Percentiles rank a stretch among this genome's conserved stretches.
phyloP scores from a whole-genome alignment of 805 yeast species.

The Kluyveromyces wickerhamii region DNA sequence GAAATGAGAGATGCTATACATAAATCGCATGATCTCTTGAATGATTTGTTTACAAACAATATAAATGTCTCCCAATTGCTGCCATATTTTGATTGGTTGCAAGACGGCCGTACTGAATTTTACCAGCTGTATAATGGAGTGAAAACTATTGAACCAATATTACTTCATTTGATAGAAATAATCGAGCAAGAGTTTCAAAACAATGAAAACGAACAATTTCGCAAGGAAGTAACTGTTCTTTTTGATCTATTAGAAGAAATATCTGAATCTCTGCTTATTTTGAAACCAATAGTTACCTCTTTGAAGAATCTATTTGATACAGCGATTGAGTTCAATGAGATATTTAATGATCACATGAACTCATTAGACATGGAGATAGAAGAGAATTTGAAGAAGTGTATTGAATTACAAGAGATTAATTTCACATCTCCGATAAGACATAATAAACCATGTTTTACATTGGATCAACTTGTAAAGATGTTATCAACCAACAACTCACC shows the following conservation, averaged over 20 bases:
- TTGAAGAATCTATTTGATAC: slow-evolving; percentile 33
- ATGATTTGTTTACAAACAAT: background rate
- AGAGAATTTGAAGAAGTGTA: slow-evolving; percentile 29
- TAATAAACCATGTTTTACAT: slow-evolving; percentile 29
- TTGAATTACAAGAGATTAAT: slow-evolving; percentile 33
- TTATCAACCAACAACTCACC: slow-evolving; percentile 21
- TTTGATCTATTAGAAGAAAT: slow-evolving; percentile 28
- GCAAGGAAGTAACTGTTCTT: slow-evolving; percentile 10
- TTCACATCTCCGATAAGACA: slow-evolving; percentile 36
- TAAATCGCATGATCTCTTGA: background rate
- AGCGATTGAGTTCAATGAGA: slow-evolving; percentile 38
- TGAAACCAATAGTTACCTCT: slow-evolving; percentile 23
- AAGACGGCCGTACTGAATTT: slow-evolving; percentile 29
- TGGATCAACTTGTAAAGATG: slow-evolving; percentile 29
- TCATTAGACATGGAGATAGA: slow-evolving; percentile 36
- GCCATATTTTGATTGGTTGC: slow-evolving; percentile 26
- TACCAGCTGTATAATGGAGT: slow-evolving; percentile 26
- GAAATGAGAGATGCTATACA: background rate
- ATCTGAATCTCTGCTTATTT: slow-evolving; percentile 24
- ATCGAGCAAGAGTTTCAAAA: slow-evolving; percentile 27
- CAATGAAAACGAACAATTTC: slow-evolving; percentile 5
- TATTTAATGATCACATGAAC: slow-evolving; percentile 34
- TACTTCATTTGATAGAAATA: slow-evolving; percentile 30
- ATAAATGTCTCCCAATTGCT: slow-evolving; percentile 3
- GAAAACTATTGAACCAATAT: slow-evolving; percentile 30